These are phyloP conservation scores for Mycena citricolor DNA, from an alignment of 1,284 basidiomycete species.

Conservation along the genomic window DNA sequence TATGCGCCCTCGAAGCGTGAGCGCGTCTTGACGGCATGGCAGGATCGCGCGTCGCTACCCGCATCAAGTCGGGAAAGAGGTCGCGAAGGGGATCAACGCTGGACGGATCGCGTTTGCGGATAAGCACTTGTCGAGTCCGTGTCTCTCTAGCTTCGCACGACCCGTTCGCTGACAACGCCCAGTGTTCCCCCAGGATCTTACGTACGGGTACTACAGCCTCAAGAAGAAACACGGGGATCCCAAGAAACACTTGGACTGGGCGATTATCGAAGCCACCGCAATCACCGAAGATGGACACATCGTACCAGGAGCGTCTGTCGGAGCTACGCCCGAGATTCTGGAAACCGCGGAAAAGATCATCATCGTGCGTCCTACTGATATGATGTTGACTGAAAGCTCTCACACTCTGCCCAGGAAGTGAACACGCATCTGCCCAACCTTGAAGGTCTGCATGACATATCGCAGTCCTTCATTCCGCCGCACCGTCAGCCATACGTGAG, in stretches of 20 bases:
- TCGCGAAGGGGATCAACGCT: constrained; percentile 50
- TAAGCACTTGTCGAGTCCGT: constrained; percentile 45
- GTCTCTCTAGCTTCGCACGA: background rate
- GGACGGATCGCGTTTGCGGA: constrained; percentile 47
- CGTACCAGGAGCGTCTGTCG: constrained; percentile 50
- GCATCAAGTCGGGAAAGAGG: constrained; percentile 52
- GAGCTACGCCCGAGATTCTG: constrained; percentile 52
- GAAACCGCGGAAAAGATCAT: constrained; percentile 51
- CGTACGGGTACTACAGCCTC: constrained; percentile 49
- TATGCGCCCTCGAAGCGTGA: background rate
- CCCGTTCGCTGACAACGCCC: background rate
- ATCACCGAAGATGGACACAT: constrained; percentile 51
- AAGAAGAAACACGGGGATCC: constrained; percentile 44
- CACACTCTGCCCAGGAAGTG: constrained; percentile 34
- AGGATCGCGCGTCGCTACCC: constrained; percentile 50
- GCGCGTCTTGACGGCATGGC: background rate
- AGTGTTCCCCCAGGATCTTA: constrained; percentile 52
- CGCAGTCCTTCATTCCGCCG: constrained; percentile 45
- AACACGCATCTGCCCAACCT: constrained; percentile 47
- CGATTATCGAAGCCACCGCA: constrained; percentile 52
- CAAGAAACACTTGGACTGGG: constrained; percentile 48
- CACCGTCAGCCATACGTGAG: constrained; percentile 48
- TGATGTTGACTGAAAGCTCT: too few species aligned
- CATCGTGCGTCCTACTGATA: constrained; percentile 29
- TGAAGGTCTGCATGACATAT: constrained; percentile 51